Evolutionary conservation across 2,329 filamentous ascomycete species (phyloP), one percentile per base, ranked within the genome.

Genomic region (Verticillium dahliae): DNA sequence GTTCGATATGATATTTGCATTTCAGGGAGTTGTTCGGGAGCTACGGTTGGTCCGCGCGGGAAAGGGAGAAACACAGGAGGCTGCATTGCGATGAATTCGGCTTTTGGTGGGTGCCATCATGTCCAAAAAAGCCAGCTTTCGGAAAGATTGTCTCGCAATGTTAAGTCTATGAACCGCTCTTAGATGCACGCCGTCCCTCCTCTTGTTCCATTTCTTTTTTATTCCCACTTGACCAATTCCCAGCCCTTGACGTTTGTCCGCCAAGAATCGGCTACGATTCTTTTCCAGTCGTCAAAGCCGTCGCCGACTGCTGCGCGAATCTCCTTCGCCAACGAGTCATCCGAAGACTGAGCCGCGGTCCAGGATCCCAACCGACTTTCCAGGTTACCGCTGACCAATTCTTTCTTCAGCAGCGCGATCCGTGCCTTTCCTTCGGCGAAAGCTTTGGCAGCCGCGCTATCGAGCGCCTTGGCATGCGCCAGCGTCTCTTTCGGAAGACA

Each of bases 401-500:
- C 71, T 11, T 68, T 67, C 62, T 73, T 74, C 15, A 77, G 41
- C 38, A 67, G 67, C 6, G 63, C 33, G 7, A 75, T 66, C 50
- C 67, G 62, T 0, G 60, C 67, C 59, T 73, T 73, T 5, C 74
- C 74, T n/a, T 74, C 67, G 39, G 69, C 70, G n/a, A 75, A 66
- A 3, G 69, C 68, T 4, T 66, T 64, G 4, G 72, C 72, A 1
- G 75, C 73, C 0, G 67, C 65, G 0, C 63, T 39, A 7, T 72
- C 71, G 39, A 79, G 61, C 1, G 65, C 64, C 67, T 76, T 79
- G 11, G 75, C 62, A 31, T 72, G 69, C 1, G 70, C 34, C 11
- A 74, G 64, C 1, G 74, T 68, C 1, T 78, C 76, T 52, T 77
- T 78, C 1, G 74, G 71, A 10, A 78, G 65, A 11, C 69, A 71